phyloP scores from a whole-genome alignment of 805 yeast species.

The Ogataea haglerorum region DNA sequence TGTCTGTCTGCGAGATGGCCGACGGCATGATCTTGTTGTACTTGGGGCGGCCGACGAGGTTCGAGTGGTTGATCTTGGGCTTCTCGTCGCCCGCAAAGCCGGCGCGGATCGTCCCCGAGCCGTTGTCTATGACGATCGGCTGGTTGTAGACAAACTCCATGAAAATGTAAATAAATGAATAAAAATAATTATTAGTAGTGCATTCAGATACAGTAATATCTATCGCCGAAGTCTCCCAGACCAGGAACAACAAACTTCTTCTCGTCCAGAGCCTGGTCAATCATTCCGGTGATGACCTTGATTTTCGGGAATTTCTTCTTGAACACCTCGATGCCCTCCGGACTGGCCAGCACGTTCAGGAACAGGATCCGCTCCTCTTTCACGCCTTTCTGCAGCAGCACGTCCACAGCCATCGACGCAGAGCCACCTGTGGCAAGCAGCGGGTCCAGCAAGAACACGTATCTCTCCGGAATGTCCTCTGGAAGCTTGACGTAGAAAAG shows the following conservation, averaged over 20 bases:
- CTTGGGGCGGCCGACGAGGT: constrained; percentile 77
- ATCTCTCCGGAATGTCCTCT: constrained; percentile 82
- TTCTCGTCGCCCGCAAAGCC: constrained; percentile 92
- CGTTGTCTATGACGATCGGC: constrained; percentile 77
- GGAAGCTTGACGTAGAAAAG: constrained; percentile 93
- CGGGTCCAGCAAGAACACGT: constrained; percentile 90
- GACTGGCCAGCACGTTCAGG: constrained; percentile 87
- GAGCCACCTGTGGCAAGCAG: constrained; percentile 99
- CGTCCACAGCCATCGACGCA: constrained; percentile 96
- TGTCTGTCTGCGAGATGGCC: constrained; percentile 52
- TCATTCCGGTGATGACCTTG: constrained; percentile 88
- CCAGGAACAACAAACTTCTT: constrained; percentile 89
- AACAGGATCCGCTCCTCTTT: constrained; percentile 83
- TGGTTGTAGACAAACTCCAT: constrained; percentile 48
- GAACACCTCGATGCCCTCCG: constrained; percentile 86
- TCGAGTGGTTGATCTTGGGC: constrained; percentile 64
- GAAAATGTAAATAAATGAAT: constrained; percentile 1
- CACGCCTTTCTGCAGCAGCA: constrained; percentile 81
- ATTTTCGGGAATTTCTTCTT: constrained; percentile 76
- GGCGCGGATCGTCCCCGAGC: constrained; percentile 80
- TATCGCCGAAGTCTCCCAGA: constrained; percentile 96
- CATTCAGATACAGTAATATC: constrained; percentile 80
- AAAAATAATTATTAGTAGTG: not conserved
- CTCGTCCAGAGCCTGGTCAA: constrained; percentile 84
- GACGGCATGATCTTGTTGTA: constrained; percentile 75